Evolutionary conservation across 1,139 yeast genomes (phyloP), one percentile per base, ranked within the genome.

Genomic region (Zygosaccharomyces pseudobailii): DNA sequence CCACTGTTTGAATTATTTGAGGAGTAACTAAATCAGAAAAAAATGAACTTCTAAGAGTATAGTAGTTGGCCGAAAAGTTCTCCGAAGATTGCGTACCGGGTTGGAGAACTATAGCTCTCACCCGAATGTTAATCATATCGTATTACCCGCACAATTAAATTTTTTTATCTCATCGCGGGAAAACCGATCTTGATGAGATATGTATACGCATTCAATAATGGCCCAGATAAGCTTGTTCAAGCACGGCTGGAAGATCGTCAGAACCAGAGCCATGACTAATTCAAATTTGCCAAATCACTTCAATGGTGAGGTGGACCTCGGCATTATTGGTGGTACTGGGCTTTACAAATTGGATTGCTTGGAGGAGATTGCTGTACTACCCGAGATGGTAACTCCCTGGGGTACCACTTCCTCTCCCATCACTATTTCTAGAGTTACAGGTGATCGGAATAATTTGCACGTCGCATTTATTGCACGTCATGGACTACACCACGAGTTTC

Each of bases 291-390:
- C 74, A 39, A 49, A 61, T n/a, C 55, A 57, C 24, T 76, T 76
- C 57, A 55, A 63, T 47, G 85, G 81, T 54, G 78, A 83, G 33
- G 87, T 92, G 23, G 76, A 80, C 37, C 75, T 92, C 42, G 97
- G 95, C 39, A 80, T 92, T 55, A 92, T 92, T 65, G 98, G 98
- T 34, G 98, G 98, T 38, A 92, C 98, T 3, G 99, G 99, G n/a
- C 77, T 92, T 39, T 92, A 92, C 73, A 86, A 87, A 49, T 75
- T 92, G 51, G 88, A 86, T 38, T 81, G 87, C 48, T 74, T 90
- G 53, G 78, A 83, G 41, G 95, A 96, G 3, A 94, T 89, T 45
- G 97, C 97, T 22, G 75, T 85, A 57, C 71, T 89, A 44, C 80
- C 87, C 3, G 79, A 87, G 6, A 69, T 88, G 46, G 77, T 84